Conservation (phyloP, 129 eudicot species). For the Centella asiatica region DNA sequence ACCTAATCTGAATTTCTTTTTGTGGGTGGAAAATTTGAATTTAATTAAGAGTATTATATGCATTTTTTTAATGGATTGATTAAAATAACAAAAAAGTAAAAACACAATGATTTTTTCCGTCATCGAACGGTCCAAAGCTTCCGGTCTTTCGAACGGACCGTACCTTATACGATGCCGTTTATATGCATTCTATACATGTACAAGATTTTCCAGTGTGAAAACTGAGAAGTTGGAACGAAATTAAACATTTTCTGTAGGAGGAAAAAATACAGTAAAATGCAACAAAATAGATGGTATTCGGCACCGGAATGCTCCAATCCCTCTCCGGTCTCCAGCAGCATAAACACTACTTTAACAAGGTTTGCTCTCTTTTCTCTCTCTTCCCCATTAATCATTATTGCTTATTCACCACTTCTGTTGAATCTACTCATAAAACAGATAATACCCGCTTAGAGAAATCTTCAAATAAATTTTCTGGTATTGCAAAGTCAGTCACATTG, state of each 20-base stretch:
- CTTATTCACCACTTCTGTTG: constrained; percentile 15
- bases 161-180: too few relatives aligned
- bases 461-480: constrained; percentile 12
- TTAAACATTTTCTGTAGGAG: neutral
- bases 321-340: constrained; percentile 14
- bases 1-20: too few relatives aligned
- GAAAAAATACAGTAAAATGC: constrained; percentile 6
- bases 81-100: too few relatives aligned
- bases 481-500: constrained; percentile 35
- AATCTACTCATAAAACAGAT: constrained; percentile 16
- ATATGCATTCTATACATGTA: too few relatives aligned
- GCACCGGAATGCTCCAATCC: constrained; percentile 36
- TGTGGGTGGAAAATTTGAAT: too few relatives aligned
- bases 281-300: constrained; percentile 16
- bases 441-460: constrained; percentile 20
- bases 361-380: constrained; percentile 19
- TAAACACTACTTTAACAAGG: constrained; percentile 23
- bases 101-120: too few relatives aligned
- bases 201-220: too few relatives aligned
- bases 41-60: too few relatives aligned
- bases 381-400: constrained; percentile 14
- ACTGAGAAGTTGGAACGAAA: neutral
- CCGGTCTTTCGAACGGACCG: too few relatives aligned
- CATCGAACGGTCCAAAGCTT: too few relatives aligned
- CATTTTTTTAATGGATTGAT: too few relatives aligned